phyloP scores from a whole-genome alignment of 768 basidiomycete genomes.

The Gloeostereum incarnatum region DNA sequence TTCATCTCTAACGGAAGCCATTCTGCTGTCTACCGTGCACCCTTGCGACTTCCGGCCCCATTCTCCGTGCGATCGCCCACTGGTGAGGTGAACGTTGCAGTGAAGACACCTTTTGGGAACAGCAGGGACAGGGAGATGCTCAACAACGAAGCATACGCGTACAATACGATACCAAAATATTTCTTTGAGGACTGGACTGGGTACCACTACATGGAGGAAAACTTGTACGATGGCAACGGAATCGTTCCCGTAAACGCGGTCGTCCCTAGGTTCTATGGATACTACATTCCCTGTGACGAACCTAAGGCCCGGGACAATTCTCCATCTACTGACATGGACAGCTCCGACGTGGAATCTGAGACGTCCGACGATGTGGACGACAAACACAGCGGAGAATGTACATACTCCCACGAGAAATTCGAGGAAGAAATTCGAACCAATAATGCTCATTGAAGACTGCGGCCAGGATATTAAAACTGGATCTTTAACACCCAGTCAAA shows the following conservation, averaged over 20 bases:
- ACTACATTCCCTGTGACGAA: constrained; percentile 22
- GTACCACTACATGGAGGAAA: constrained; percentile 19
- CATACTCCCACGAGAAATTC: too few species aligned
- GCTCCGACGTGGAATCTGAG: too few species aligned
- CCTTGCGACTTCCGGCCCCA: constrained; percentile 27
- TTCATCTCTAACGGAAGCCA: constrained; percentile 26
- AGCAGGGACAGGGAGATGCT: constrained; percentile 17
- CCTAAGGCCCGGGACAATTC: background rate
- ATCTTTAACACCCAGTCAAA: constrained; percentile 13
- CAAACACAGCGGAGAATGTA: too few species aligned
- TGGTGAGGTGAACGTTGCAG: constrained; percentile 20
- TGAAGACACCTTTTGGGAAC: constrained; percentile 22
- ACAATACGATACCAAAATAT: constrained; percentile 20
- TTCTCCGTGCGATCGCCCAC: constrained; percentile 13
- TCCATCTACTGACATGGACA: too few species aligned
- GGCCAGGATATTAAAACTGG: constrained; percentile 22
- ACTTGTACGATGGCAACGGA: constrained; percentile 6
- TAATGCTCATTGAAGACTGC: constrained; percentile 40
- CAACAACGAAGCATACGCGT: constrained; percentile 21
- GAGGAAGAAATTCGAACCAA: constrained; percentile 20
- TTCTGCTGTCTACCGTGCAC: constrained; percentile 28
- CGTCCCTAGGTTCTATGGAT: constrained; percentile 43
- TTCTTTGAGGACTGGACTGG: constrained; percentile 24
- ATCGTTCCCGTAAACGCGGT: constrained; percentile 28
- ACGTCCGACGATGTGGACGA: too few species aligned